Base-by-base conservation (phyloP, 2,329 filamentous ascomycete species). In the Cryphonectria nitschkei region DNA sequence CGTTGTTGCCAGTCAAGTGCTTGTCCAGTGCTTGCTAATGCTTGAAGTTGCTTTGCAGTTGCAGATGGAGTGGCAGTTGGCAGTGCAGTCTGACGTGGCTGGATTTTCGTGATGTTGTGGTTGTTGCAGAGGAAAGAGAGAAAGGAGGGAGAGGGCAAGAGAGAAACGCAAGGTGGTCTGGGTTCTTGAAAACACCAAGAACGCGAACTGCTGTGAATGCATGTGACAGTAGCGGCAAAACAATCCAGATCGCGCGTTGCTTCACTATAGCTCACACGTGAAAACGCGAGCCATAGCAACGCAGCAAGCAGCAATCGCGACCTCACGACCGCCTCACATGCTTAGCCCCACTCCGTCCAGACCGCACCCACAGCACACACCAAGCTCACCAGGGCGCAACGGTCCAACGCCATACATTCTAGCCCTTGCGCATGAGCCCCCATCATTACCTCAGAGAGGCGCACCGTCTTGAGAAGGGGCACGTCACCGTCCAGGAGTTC, bases 71-170 rank as follows among this genome's bases (percentile, higher is more conserved):
- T 16, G 32, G 56, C 56, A 61, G 58, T n/a, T 39, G 58, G 46
- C 43, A 50, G 16, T 50, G 7, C 22, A 50, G 46, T n/a, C 22
- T 50, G 46, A 50, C 46, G 54, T 26, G 29, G 37, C 22, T 65
- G 26, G 16, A 52, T 29, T 26, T 13, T 68, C 56, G 43, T 14
- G 56, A 14, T 67, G 68, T n/a, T 61, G 32, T 50, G 41, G 65
- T 32, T 16, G 34, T 29, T 26, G n/a, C 5, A 16, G 52, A 13
- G 34, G 34, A 29, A n/a, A 29, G 64, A 13, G n/a, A 29, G 50
- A 11, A 67, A 64, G 22, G 52, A 64, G 26, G 63, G 43, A 41
- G 32, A 16, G 46, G 41, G 58, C 13, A n/a, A 39, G 26, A 32
- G 14, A 39, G 58, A 11, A 39, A 7, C 34, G 22, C 1, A 50